Evolutionary conservation across 2,329 filamentous ascomycete genomes (phyloP), one percentile per base, ranked within the genome.

Genomic region (Cladosporium sphaerospermum): DNA sequence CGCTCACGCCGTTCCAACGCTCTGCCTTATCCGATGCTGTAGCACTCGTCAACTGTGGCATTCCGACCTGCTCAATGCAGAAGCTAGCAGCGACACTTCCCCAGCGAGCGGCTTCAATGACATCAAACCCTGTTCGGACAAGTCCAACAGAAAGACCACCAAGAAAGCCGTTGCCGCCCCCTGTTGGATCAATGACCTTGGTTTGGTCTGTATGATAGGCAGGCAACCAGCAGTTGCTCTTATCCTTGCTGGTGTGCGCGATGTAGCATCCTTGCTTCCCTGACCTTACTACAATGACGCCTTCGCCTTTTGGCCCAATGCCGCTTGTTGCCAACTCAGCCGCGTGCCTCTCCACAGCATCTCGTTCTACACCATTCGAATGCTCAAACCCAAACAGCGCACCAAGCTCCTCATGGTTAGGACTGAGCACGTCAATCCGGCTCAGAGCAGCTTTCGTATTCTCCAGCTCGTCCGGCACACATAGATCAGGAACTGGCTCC

Each of bases 401-500:
- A 5, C 85, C 88, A n/a, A 99, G 78, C 68, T 99, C 93, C 19
- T 84, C 75, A 66, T 95, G 89, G 66, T 99, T 99, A 1, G 93
- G 93, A 58, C 81, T 84, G 48, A 86, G 74, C 11, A 85, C 73
- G 58, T 85, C 76, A 19, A 86, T 75, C 40, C 73, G 66, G 51
- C 70, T 70, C 36, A 80, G 70, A 5, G 82, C 80, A 53, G 74
- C 68, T 16, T 78, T 67, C 53, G 81, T 80, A 16, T 74, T 77
- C 0, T 73, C 65, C 16, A 80, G 67, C 57, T 85, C 77, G 33
- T 83, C 81, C 0, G 89, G 84, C 0, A 80, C 85, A 68, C 91
- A 96, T 1, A 89, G 78, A 69, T 96, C 89, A 1, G 93, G 93
- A 1, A 96, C 88, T 1, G 93, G 93, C 68, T 99, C 93, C 92